Evolutionary conservation across 129 eudicot genomes (phyloP).

Genomic region (Arctium minus): DNA sequence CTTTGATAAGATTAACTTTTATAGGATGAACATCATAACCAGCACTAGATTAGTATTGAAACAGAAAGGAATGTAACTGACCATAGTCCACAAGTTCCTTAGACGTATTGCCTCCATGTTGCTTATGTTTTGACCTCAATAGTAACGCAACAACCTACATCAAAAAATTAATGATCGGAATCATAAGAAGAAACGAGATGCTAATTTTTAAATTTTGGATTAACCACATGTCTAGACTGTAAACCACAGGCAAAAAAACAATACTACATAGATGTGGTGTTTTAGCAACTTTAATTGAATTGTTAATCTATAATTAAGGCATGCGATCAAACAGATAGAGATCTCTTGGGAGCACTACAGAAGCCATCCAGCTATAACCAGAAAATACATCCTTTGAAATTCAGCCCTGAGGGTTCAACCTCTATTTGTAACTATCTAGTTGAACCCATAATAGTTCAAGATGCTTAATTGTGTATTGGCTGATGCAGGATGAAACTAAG

Average conservation of each 20-base stretch:
- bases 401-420: no score
- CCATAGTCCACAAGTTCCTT: slow-evolving; percentile 46
- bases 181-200: background rate
- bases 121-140: slow-evolving; percentile 63
- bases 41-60: background rate
- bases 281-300: background rate
- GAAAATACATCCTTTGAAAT: background rate
- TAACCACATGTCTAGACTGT: background rate
- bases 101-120: slow-evolving; percentile 32
- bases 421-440: no score
- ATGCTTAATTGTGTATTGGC: background rate
- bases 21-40: slow-evolving; percentile 8
- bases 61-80: slow-evolving; percentile 21
- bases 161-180: slow-evolving; percentile 4
- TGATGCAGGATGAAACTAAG: background rate
- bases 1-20: slow-evolving; percentile 2
- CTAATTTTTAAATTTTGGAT: background rate
- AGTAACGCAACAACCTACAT: slow-evolving; percentile 78
- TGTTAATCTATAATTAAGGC: background rate
- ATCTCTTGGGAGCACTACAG: background rate
- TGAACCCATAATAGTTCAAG: background rate
- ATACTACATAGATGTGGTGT: background rate
- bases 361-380: background rate
- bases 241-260: background rate
- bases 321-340: background rate